Base-by-base conservation (phyloP, 306 rosid species). In the Vicia faba region DNA sequence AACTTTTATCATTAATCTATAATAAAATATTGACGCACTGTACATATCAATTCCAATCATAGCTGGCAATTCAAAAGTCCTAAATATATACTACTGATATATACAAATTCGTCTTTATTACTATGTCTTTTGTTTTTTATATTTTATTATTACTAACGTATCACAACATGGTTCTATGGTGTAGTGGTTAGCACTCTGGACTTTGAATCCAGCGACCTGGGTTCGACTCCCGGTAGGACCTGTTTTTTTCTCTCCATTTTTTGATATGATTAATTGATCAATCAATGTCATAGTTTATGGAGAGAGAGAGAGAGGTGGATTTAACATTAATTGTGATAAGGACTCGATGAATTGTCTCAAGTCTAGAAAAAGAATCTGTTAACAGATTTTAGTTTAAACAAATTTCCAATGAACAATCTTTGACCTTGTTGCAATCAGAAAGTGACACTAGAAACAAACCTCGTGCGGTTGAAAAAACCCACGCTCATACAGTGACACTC, bases 391-490 rank as follows among this genome's bases (percentile, higher is more conserved):
- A 71, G 50, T 46, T 46, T 33, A 13, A 60, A 13, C 44, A 39
- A 58, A 13, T 70, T 70, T 1, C 65, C 57, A 66, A 74, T 64
- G 26, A 43, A 43, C 79, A 43, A 68, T 68, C 70, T 82, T 74
- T 82, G 86, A 82, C 86, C 66, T 54, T 61, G 43, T 54, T 61
- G 38, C 49, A 35, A 36, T 78, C 4, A 59, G 18, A 44, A 43
- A 60, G 77, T 75, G 80, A 70, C 75, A 64, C 31, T 12, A 55
- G 61, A 5, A 55, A 36, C 3, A 26, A 26, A 55, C 38, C 61
- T 55, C 38, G 61, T 23, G 63, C 56, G 16, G 62, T 63, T 39
- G 69, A 68, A 53, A 36, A n/a, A 16, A 33, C 51, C 77, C 79
- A 69, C 16, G 28, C 55, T 58, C 11, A 65, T 18, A 69, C 46